Evolutionary conservation across 768 basidiomycete genomes (phyloP), one percentile per base, ranked within the genome.

Genomic region (Chalciporus piperatus): DNA sequence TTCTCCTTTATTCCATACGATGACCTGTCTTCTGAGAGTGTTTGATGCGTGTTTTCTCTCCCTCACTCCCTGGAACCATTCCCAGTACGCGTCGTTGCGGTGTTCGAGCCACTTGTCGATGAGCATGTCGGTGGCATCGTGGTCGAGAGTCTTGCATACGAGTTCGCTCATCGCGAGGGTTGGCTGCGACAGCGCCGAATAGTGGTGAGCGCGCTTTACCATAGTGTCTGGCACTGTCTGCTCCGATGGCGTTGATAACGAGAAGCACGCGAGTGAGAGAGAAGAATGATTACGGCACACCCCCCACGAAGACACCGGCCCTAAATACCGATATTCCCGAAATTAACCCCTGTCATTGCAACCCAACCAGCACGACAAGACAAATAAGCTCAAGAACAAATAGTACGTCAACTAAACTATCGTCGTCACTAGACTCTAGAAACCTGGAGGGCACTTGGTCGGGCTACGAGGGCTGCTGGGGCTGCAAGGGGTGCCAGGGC

Each of bases 61-160:
- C 46, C 87, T 76, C 11, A 87, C 78, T 50, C 79, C 81, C 55
- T 75, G 76, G 59, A 89, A 89, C 87, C 87, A 89, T 48, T 87
- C 85, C 67, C 81, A 80, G 64, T 89, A 89, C 41, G 82, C 78
- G 71, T 87, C 84, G 55, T 85, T 82, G 61, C 81, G 80, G 62
- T 88, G 85, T 63, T 89, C 85, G 41, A 89, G 83, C 87, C 87
- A 89, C 66, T 84, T 86, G 75, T 89, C 85, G 71, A 89, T 89
- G 59, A 89, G 82, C 72, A 82, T 76, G 72, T 87, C 85, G 1
- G 87, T 87, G 16, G 83, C 77, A 58, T 87, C 83, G 72, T 87
- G 82, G 70, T 86, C 84, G 50, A 89, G 77, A 6, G 85, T 87
- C 38, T 86, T 89, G 70, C 84, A 83, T 48, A 89, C 81, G 44